These are phyloP conservation scores for Penicillium steckii DNA, from an alignment of 495 filamentous ascomycete genomes.

Conservation along the genomic window DNA sequence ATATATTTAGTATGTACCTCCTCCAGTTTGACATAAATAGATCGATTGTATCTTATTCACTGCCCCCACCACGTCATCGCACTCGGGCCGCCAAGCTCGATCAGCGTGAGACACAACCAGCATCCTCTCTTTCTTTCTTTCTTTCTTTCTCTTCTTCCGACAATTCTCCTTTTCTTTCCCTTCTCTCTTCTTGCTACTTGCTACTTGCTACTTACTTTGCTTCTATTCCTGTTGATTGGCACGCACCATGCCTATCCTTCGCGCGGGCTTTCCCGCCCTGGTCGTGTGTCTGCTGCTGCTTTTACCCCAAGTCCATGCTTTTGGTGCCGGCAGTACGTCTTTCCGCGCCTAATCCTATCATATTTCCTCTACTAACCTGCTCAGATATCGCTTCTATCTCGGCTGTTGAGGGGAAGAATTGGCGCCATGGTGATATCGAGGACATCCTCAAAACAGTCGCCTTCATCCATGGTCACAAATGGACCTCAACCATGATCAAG, in stretches of 20 bases:
- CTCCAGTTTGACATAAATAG: too few species aligned
- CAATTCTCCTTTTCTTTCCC: not conserved
- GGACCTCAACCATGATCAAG: conserved; percentile 86
- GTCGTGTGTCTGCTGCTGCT: conserved; percentile 59
- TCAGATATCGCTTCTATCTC: conserved; percentile 87
- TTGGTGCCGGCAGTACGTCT: conserved; percentile 77
- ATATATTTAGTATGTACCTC: not conserved
- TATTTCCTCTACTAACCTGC: not conserved
- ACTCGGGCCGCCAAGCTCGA: conserved; percentile 13
- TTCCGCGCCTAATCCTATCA: not conserved
- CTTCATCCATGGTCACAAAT: conserved; percentile 88
- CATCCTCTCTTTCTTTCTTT: conserved; percentile 2
- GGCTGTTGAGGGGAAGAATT: conserved; percentile 90
- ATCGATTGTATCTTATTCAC: too few species aligned
- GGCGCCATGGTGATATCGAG: conserved; percentile 97
- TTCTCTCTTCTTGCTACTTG: not conserved
- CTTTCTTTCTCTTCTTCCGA: not conserved
- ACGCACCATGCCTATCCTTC: conserved; percentile 34
- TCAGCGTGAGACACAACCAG: conserved; percentile 4
- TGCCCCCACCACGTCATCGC: conserved; percentile 8
- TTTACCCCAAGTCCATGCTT: conserved; percentile 59
- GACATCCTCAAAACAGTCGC: conserved; percentile 88
- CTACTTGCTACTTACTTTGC: conserved; percentile 2
- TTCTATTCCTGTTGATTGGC: too few species aligned
- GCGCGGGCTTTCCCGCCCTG: conserved; percentile 32